Base-by-base conservation (phyloP, 495 filamentous ascomycete species). In the Trichoderma asperelloides region DNA sequence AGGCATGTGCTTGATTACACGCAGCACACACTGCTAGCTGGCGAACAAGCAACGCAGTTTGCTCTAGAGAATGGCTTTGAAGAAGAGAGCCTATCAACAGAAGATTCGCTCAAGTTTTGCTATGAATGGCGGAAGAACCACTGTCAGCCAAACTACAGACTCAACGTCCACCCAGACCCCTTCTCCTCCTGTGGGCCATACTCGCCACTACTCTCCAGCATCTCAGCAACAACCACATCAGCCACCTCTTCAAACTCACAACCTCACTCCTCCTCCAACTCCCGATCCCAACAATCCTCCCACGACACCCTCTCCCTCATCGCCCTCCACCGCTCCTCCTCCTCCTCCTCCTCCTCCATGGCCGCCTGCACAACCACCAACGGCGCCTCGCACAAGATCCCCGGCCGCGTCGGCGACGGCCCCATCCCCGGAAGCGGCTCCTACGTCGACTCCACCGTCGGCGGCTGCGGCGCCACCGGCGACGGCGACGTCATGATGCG, bases 401-500 rank as follows among this genome's bases (percentile, higher is more conserved):
- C 80, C 0, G 80, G 80, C 2, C 72, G 80, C 28, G 80, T 83
- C 23, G 80, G 80, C 2, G 80, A 83, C 65, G 80, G 80, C 13
- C 80, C 80, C 6, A 82, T 81, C 64, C 75, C 77, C 7, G 80
- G 80, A 18, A 78, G 76, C 47, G 80, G 80, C 18, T 78, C 78
- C 49, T 83, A 83, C 72, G 80, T 81, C 7, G 80, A 83, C 66
- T 76, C 79, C 0, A 78, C 80, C 5, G 80, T 79, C 0, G 80
- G 80, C 39, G 80, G 78, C 5, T 83, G 80, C 64, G 80, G 79
- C 13, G 80, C 80, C 8, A 83, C 80, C 1, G 80, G 80, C 4
- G 80, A 83, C 65, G 80, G 80, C 0, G 80, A 83, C 67, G 67
- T 83, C 43, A 83, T 83, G 80, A 81, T 83, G 80, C 78, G 80